A percentile compares a stretch with the other conserved stretches of the same genome.
These are phyloP conservation scores for Dothidotthia symphoricarpi DNA, from an alignment of 2,329 filamentous ascomycete genomes.

Conservation along the genomic window DNA sequence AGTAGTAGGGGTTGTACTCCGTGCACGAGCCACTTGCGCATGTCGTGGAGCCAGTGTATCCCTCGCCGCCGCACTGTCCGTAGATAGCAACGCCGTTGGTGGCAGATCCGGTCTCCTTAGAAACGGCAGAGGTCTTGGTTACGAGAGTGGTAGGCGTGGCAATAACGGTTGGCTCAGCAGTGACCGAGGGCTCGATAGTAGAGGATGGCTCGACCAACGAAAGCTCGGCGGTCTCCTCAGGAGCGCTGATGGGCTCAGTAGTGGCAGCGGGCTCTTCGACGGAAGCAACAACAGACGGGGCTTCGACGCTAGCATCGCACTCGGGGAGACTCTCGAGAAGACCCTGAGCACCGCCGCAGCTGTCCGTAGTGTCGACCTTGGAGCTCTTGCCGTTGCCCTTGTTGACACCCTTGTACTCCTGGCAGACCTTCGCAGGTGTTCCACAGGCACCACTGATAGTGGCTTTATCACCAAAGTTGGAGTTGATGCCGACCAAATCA, in stretches of 20 bases:
- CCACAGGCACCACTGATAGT: conserved; percentile 45
- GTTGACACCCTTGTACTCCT: conserved; percentile 24
- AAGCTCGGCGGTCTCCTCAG: neutral
- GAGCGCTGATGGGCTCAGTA: neutral
- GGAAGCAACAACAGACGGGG: conserved; percentile 1
- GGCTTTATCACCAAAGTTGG: conserved; percentile 50
- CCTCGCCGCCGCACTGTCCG: conserved; percentile 44
- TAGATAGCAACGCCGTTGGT: conserved; percentile 14
- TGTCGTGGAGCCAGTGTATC: conserved; percentile 39
- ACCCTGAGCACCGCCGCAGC: conserved; percentile 17
- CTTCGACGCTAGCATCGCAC: conserved; percentile 9
- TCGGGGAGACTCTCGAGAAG: conserved; percentile 16
- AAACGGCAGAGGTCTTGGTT: conserved; percentile 4
- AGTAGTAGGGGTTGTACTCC: conserved; percentile 44
- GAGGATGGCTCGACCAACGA: neutral
- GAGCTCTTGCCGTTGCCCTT: conserved; percentile 16
- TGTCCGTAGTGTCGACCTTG: conserved; percentile 16
- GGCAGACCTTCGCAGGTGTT: conserved; percentile 19
- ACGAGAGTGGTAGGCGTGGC: conserved; percentile 4
- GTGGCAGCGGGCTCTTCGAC: conserved; percentile 1
- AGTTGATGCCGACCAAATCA: conserved; percentile 48
- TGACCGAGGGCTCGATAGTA: neutral
- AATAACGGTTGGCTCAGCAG: neutral
- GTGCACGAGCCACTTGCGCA: conserved; percentile 42
- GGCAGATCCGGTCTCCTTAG: conserved; percentile 1